Percentiles rank a stretch among this genome's conserved stretches.
These are phyloP conservation scores for Tulasnella sp. DNA, from an alignment of 768 basidiomycete genomes.

Conservation along the genomic window DNA sequence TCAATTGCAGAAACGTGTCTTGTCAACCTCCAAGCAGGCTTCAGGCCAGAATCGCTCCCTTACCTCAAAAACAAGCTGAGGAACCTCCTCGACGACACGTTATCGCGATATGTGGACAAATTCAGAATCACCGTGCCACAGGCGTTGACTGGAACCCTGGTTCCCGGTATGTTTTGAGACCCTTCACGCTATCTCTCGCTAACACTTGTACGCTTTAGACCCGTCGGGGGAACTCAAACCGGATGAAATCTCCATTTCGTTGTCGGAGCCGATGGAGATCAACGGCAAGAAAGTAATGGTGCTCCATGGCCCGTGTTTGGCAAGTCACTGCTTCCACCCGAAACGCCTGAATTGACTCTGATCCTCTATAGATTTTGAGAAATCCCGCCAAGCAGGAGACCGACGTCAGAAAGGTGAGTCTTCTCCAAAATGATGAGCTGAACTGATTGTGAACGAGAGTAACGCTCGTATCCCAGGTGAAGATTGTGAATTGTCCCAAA, in stretches of 20 bases:
- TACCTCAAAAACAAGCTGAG: not conserved
- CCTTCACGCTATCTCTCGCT: not conserved
- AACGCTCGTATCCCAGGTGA: not conserved
- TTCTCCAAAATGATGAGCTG: not conserved
- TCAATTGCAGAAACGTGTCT: not conserved
- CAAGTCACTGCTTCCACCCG: not conserved
- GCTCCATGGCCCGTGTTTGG: conserved; percentile 3
- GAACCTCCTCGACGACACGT: not conserved
- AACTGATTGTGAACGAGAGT: not conserved
- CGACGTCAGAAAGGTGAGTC: conserved; percentile 21
- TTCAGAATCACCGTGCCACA: conserved; percentile 13
- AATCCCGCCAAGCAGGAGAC: conserved; percentile 27
- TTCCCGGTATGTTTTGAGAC: conserved; percentile 14
- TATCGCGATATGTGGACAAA: not conserved
- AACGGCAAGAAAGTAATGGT: not conserved
- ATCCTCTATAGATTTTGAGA: conserved; percentile 4
- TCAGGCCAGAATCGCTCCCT: conserved; percentile 7
- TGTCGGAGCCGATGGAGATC: not conserved
- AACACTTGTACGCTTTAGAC: not conserved
- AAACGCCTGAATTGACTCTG: not conserved
- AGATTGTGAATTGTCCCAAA: conserved; percentile 7
- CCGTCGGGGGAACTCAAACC: not conserved
- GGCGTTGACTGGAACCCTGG: conserved; percentile 2
- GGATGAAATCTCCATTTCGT: conserved; percentile 9
- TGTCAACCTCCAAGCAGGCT: conserved; percentile 6